These are phyloP conservation scores for Trametes cingulata DNA, from an alignment of 768 basidiomycete genomes.

Conservation along the genomic window DNA sequence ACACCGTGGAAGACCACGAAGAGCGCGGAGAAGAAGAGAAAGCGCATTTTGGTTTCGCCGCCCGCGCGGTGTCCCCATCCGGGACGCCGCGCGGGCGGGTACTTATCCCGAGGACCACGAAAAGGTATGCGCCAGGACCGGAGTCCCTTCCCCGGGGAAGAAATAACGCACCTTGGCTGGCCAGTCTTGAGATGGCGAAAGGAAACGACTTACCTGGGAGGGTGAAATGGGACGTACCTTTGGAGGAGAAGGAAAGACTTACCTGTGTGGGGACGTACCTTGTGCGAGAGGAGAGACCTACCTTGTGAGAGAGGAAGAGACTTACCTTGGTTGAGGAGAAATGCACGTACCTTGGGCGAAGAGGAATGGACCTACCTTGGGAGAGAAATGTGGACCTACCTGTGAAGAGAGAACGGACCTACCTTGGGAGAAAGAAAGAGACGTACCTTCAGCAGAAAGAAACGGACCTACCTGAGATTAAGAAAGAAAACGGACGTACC, in stretches of 20 bases:
- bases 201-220: not conserved
- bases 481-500: not conserved
- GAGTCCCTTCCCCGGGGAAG: constrained; percentile 10
- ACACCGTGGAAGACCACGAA: too few relatives aligned
- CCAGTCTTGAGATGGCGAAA: not conserved
- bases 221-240: not conserved
- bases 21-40: not conserved
- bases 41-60: constrained; percentile 7
- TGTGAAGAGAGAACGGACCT: not conserved
- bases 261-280: not conserved
- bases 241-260: not conserved
- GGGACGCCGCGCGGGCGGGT: not conserved
- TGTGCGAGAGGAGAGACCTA: not conserved
- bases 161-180: constrained; percentile 1
- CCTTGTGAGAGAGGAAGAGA: not conserved
- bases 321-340: not conserved
- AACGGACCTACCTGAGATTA: not conserved
- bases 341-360: not conserved
- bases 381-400: not conserved
- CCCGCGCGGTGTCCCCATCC: not conserved
- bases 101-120: constrained; percentile 15
- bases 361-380: not conserved
- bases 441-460: not conserved
- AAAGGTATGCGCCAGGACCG: constrained; percentile 16
- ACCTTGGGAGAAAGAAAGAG: not conserved